Base-by-base conservation (phyloP, 2,329 filamentous ascomycete genomes). In the Colletotrichum noveboracense region DNA sequence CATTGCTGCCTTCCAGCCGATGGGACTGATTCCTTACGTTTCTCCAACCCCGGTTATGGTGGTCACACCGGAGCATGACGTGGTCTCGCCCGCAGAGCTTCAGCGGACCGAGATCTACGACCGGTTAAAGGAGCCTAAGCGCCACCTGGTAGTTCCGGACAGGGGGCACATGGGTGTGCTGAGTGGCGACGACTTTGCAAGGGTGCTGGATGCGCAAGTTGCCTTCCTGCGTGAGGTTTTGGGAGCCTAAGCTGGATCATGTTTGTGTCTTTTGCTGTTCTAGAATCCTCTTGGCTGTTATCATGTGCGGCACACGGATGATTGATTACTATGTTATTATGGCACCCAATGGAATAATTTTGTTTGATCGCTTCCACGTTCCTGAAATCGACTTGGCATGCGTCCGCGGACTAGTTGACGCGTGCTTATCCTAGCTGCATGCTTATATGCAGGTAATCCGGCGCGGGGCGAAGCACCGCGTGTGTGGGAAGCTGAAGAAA, bases 41-140 rank as follows among this genome's bases (percentile, higher is more conserved):
- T 66, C 78, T 1, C 74, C 78, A 21, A 77, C 75, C 2, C 81
- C 81, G 0, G 77, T 78, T 10, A 69, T 84, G 78, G 77, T 84
- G 68, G 68, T 84, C 2, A 78, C 79, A 1, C 80, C 80, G 0
- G 80, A 82, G 67, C 24, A 80, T 4, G 82, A 84, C 32, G n/a
- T 66, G 12, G 65, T 61, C 26, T 67, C 55, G 13, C 62, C 58
- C 5, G 52, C 62, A 21, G 52, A 73, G 6, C 24, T 43, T 13
- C 70, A 73, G 21, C n/a, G 38, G 18, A 34, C 26, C 8, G 7
- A 32, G 48, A 30, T 61, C 6, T 67, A 30, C 21, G 62, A 68
- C 52, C 7, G n/a, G 3, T 52, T 61, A 2, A 24, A 48, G 18
- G 71, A 74, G 21, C 74, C 77, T 6, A 78, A 78, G 36, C 61